phyloP scores from a whole-genome alignment of 345 rosid species.

The Gossypium turneri region DNA sequence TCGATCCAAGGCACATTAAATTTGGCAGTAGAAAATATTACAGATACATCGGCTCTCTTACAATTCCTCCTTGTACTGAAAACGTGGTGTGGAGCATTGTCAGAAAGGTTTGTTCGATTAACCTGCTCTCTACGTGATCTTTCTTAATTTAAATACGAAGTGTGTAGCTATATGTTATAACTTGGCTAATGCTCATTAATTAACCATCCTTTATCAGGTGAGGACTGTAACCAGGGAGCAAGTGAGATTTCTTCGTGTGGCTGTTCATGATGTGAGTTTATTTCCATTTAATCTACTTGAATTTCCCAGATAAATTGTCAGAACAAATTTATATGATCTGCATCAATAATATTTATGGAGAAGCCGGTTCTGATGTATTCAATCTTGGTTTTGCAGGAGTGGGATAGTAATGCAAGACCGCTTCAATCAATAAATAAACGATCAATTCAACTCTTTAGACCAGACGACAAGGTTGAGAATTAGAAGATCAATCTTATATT shows the following conservation, averaged over 20 bases:
- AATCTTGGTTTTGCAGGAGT: slow-evolving; percentile 36
- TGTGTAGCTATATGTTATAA: background rate
- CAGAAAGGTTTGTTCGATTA: slow-evolving; percentile 37
- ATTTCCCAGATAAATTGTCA: background rate
- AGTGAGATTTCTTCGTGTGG: slow-evolving; percentile 58
- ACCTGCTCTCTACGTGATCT: background rate
- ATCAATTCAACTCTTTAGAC: slow-evolving; percentile 38
- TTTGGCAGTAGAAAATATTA: slow-evolving; percentile 59
- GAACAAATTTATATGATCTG: background rate
- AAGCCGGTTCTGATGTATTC: background rate
- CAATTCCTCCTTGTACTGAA: slow-evolving; percentile 77
- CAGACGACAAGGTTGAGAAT: slow-evolving; percentile 21
- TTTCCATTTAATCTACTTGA: background rate
- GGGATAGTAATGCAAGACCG: slow-evolving; percentile 68
- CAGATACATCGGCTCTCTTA: slow-evolving; percentile 79
- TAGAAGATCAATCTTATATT: background rate
- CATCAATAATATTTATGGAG: too few relatives aligned
- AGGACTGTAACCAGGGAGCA: slow-evolving; percentile 60
- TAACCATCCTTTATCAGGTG: slow-evolving; percentile 23
- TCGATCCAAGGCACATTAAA: slow-evolving; percentile 47
- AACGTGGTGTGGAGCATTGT: slow-evolving; percentile 66
- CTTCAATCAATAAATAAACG: slow-evolving; percentile 44
- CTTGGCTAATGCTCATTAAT: background rate
- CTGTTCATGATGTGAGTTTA: slow-evolving; percentile 72
- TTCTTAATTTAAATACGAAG: background rate